Evolutionary conservation across 441 rosid genomes (phyloP), one percentile per base, ranked within the genome.

Genomic region (Codiaeum variegatum): DNA sequence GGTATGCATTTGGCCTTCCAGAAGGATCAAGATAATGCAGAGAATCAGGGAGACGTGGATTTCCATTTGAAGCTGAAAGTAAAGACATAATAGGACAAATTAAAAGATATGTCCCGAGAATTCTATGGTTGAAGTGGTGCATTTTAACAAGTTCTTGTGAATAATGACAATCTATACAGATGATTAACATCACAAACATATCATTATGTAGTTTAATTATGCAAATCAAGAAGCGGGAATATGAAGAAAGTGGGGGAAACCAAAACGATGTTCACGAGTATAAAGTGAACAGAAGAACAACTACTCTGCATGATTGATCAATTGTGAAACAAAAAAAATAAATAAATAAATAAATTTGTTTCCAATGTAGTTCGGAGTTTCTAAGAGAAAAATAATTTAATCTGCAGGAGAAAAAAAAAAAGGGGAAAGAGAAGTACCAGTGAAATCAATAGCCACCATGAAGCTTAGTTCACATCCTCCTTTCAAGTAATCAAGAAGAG

Each of bases 371-470:
- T 63, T 36, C 38, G 54, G 77, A 72, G 31, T 32, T 42, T 28
- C 32, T 47, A 40, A 8, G 72, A 69, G 61, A 16, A 38, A 60
- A 34, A 44, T 51, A 24, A 23, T 66, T 28, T 31, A 34, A 32
- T 29, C 46, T 8, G 18, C 16, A 24, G 46, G 31, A 6, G 18
- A 16, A 24, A 13, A 44, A 40, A 54, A 70, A 28, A 24, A 23
- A 21, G 28, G 62, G 70, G 19, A 40, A 44, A 64, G 78, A 71
- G 29, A 71, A 38, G 73, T 79, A 94, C 98, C 98, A 4, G 98
- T 94, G 83, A 90, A 94, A 86, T 94, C 98, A 75, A 94, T 77
- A 63, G 98, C 98, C 74, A 89, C 90, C 97, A 94, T 94, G 88
- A 92, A 92, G 84, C 90, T 92, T 75, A 94, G 80, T 76, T 94